Evolutionary conservation across 495 filamentous ascomycete species (phyloP), one percentile per base, ranked within the genome.

Genomic region (Letharia columbiana): DNA sequence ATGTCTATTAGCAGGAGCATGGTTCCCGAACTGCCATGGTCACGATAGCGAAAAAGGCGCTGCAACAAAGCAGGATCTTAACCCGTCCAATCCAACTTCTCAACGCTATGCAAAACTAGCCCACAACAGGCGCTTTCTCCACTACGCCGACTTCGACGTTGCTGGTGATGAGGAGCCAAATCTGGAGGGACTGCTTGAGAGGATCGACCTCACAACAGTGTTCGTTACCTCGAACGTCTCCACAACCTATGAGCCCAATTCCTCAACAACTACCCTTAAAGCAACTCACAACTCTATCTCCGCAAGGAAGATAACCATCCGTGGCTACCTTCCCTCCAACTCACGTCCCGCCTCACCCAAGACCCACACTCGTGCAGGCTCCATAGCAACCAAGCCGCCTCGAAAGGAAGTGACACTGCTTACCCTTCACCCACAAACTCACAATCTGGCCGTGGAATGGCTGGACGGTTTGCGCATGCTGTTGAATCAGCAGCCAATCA

Each of bases 381-480:
- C 73, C 5, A 60, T 45, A 15, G 60, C 33, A 60, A 69, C 67
- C 61, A 71, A 62, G 80, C 77, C 71, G 75, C 71, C 68, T 23
- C 75, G 77, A 18, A 80, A 81, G 67, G 88, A 90, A 70, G 73
- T 76, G 28, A 80, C 88, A 0, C 82, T 98, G 11, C 80, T 99
- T 58, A 89, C 84, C 11, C 82, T 99, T n/a, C 84, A 90, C 67
- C 92, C 95, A 7, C 79, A 86, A 57, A 88, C 87, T 40, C 90
- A 94, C 70, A 89, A 85, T 66, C 74, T 92, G 33, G 95, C 94
- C 15, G 92, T 92, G 3, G 95, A 99, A 75, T 99, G 94, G 94
- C 78, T 98, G 0, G 95, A 99, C 73, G 95, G 95, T 2, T 77
- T 99, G 60, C 84, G 97, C 35, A 96, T 99, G 92, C 78, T 99